Evolutionary conservation across 2,329 filamentous ascomycete genomes (phyloP).

Genomic region (Exserohilum rostratum): DNA sequence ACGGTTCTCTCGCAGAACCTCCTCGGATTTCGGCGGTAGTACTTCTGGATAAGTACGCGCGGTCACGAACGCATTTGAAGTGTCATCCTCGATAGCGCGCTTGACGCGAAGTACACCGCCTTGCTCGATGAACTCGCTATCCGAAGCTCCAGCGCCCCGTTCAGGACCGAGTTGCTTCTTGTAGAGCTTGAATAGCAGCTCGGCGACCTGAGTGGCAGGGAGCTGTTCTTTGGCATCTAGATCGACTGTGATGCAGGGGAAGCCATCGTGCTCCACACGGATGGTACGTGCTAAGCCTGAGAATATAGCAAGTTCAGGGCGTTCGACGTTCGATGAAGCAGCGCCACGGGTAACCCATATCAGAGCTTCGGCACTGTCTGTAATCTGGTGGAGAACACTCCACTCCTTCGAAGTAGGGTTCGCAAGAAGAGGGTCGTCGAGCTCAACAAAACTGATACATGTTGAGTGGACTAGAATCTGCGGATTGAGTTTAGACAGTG

Average conservation of each 20-base stretch:
- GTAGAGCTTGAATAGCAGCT: constrained; percentile 5
- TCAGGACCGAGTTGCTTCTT: constrained; percentile 2
- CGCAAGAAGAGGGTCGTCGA: constrained; percentile 15
- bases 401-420: constrained; percentile 6
- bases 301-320: constrained; percentile 18
- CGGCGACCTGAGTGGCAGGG: constrained; percentile 2
- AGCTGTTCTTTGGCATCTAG: constrained; percentile 16
- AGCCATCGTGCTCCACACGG: constrained; percentile 19
- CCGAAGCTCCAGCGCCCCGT: not conserved
- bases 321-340: constrained; percentile 12
- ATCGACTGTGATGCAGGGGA: constrained; percentile 23
- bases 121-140: constrained; percentile 20
- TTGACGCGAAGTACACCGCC: constrained; percentile 14
- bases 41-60: constrained; percentile 6
- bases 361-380: constrained; percentile 16
- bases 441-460: constrained; percentile 21
- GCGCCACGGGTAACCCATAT: constrained; percentile 29
- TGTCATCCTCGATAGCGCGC: constrained; percentile 14
- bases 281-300: constrained; percentile 20
- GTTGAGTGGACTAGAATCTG: constrained; percentile 6
- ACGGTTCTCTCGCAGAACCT: not conserved
- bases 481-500: constrained; percentile 9
- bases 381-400: constrained; percentile 12
- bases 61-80: constrained; percentile 12
- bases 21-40: constrained; percentile 10